Base-by-base conservation (phyloP, 1,139 yeast genomes). In the Geotrichum carabidarum region DNA sequence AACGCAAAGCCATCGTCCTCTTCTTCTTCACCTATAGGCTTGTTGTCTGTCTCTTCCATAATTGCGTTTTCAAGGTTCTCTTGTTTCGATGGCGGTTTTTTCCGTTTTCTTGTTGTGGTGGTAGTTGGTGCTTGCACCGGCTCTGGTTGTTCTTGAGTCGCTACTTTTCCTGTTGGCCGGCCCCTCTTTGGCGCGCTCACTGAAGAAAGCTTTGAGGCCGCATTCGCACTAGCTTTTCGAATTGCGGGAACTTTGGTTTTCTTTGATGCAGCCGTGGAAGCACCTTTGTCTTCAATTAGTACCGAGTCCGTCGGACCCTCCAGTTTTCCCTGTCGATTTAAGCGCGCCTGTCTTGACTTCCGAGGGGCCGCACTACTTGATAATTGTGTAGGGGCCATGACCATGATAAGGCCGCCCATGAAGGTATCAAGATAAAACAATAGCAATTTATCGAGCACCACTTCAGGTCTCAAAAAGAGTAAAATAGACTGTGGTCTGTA, bases 1-100 rank as follows among this genome's bases (percentile, higher is more conserved):
- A 60, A 60, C 30, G 57, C 62, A 54, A 61, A 58, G 9, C 61
- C 64, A 36, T 61, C 63, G 37, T 60, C 62, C 31, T 57, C 60
- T 36, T 60, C 62, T 27, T 43, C 52, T 14, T 43, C 52, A 5
- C 47, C 42, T 15, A 27, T 15, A n/a, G 14, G 37, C 14, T 43
- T 44, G 1, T 30, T 30, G 15, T 50, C 48, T 14, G 52, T 43
- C 15, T 44, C 52, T 22, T 36, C 52, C 11, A 41, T 40, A 2
- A 9, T 8, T 8, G 14, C 34, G 11, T 43, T 31, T 7, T 2
- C 30, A 22, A 36, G n/a, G 12, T 27, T 8, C 46, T 43, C 42
- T 8, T n/a, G 22, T 11, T 35, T 36, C 32, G 43, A 31, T 22
- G 3, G 17, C 35, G 32, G 22, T 22, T 47, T 46, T 17, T 49